phyloP scores from a whole-genome alignment of 2,329 filamentous ascomycete species.

The Monilinia aucupariae region DNA sequence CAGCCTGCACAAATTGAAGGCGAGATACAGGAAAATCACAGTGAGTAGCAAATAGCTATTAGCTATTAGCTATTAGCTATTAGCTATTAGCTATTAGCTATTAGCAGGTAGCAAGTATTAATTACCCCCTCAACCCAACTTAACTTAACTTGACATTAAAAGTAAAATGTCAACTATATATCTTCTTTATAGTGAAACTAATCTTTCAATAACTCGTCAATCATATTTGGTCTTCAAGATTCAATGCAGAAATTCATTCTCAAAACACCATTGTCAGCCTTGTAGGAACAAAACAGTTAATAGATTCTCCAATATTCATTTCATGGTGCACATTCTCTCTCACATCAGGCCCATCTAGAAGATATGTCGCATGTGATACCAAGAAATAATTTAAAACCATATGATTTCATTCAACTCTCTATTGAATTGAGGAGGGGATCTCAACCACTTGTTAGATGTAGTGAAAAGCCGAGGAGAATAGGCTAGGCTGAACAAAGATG shows the following conservation, averaged over 20 bases:
- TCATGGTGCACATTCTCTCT: not conserved
- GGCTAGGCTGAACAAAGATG: not conserved
- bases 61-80: no score
- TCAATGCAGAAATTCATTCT: not conserved
- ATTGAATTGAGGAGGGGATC: not conserved
- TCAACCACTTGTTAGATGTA: not conserved
- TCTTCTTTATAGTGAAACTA: not conserved
- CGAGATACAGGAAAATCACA: not conserved
- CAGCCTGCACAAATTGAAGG: not conserved
- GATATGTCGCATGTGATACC: not conserved
- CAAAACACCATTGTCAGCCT: not conserved
- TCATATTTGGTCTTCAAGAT: not conserved
- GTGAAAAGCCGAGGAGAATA: not conserved
- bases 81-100: no score
- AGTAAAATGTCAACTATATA: not conserved
- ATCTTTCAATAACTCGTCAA: not conserved
- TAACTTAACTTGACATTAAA: not conserved
- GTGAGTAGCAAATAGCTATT: not conserved
- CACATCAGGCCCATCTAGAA: not conserved
- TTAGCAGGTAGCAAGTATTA: not conserved
- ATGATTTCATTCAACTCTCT: not conserved
- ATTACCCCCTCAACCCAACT: not conserved
- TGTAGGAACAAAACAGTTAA: not conserved
- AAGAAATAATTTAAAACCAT: no score
- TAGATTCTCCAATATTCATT: not conserved